Evolutionary conservation across 1,139 yeast genomes (phyloP), one percentile per base, ranked within the genome.

Genomic region (Debaryomycetaceae sp.): DNA sequence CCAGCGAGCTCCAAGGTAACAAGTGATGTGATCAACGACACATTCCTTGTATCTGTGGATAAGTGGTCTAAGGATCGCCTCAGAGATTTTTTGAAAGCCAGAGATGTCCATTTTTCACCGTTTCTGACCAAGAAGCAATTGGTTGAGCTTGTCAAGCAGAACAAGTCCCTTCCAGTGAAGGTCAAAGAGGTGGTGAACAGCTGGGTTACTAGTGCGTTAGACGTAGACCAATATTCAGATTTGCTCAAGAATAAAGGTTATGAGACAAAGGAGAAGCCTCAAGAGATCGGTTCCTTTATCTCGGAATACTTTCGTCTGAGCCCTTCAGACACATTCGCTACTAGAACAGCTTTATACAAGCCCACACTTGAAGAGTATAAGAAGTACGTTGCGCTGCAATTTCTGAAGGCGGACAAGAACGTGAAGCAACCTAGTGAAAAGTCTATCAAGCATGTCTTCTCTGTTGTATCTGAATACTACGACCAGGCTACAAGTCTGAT

Each of bases 31-130:
- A 60, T 74, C 54, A 72, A 73, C 56, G 76, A 72, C 48, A 72
- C 79, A 1, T 75, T 76, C 49, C 58, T 73, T 45, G 58, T 71
- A 41, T 78, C 75, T 29, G 61, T 76, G 40, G 76, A 75, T 40
- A 59, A 59, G 24, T 76, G 81, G 81, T 64, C 77, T 24, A 72
- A 72, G 53, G 72, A 67, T 27, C 68, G 78, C 44, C 69, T 83
- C 49, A 72, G 68, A 55, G 69, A 74, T 31, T 83, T 76, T 57
- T 65, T 83, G 48, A 72, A 70, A 41, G 69, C 78, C 6, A 76
- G 87, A 50, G 78, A 76, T 24, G 65, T 81, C 31, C 57, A 67
- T 13, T 66, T 73, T 42, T 77, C 83, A 22, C 63, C 66, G 33
- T 66, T 73, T 44, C 65, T 79, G 17, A 69, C 80, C 35, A 73